Evolutionary conservation across 2,329 filamentous ascomycete genomes (phyloP), one percentile per base, ranked within the genome.

Genomic region (Apiospora malaysiana): DNA sequence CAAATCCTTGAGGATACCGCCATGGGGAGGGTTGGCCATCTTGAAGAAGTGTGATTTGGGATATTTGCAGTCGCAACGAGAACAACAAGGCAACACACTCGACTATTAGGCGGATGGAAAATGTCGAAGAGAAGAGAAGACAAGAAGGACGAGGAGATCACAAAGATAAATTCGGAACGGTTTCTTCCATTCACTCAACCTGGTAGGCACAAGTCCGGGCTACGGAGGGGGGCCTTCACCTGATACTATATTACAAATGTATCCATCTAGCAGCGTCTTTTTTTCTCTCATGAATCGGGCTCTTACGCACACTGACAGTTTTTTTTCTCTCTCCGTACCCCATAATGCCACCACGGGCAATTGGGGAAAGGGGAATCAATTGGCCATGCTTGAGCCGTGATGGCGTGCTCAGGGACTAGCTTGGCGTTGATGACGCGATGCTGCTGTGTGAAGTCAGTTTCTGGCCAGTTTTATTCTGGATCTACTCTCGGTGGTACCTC

Each of bases 1-100:
- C 81, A 99, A 90, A 88, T 99, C 96, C 92, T 98, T 98, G 80
- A 99, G 93, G 88, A 95, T 88, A 81, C 96, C 96, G 85, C 95
- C 95, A 81, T 96, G 93, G 76, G 93, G 93, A 82, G 89, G 78
- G 83, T 91, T 91, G 79, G 90, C 89, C 90, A 92, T 92, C 45
- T 49, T 68, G 43, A 46, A 68, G 27, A n/a, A 9, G 32, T 21
- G 21, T 40, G 32, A 32, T 63, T 40, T 40, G 56, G 10, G 18
- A 14, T 37, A 45, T 59, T 23, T 63, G 56, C 56, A 63, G 56
- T 63, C 56, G 56, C 56, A 63, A 63, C 56, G 32, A 63, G 32
- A 40, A 59, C 51, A 37, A 14, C 18, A 63, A 40, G 18, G 18
- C 56, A 63, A 63, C 56, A 63, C 56, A 63, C 56, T 40, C 32